Evolutionary conservation across 106 monocot species (phyloP).

Genomic region (Apostasia shenzhenica): DNA sequence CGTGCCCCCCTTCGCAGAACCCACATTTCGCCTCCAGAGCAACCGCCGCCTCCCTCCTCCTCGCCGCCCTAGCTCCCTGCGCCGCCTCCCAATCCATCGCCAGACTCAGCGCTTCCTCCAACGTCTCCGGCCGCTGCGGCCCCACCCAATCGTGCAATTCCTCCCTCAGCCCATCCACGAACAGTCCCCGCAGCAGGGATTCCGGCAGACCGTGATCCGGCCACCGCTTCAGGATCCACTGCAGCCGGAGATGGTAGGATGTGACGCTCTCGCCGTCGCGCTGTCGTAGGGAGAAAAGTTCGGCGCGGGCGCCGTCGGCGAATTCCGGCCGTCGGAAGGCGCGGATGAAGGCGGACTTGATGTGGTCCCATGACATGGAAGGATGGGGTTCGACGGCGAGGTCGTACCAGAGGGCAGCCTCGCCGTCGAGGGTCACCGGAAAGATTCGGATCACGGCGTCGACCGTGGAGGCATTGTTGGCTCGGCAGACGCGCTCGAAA

Average conservation of each 20-base stretch:
- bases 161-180: constrained; percentile 65
- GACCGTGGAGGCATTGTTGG: constrained; percentile 23
- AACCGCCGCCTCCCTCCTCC: constrained; percentile 4
- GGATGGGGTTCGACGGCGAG: constrained; percentile 18
- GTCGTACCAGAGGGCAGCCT: constrained; percentile 56
- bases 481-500: constrained; percentile 36
- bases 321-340: constrained; percentile 12
- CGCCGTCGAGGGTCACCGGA: constrained; percentile 36
- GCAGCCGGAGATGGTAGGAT: constrained; percentile 18
- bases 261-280: constrained; percentile 17
- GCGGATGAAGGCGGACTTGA: constrained; percentile 15
- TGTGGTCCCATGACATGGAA: constrained; percentile 32
- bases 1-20: constrained; percentile 62
- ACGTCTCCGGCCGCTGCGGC: constrained; percentile 38
- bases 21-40: constrained; percentile 24
- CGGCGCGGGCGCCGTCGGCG: constrained; percentile 10
- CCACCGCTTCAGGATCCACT: constrained; percentile 58
- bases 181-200: constrained; percentile 43
- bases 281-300: constrained; percentile 17
- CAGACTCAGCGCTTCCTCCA: constrained; percentile 57
- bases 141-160: constrained; percentile 57
- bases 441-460: constrained; percentile 28
- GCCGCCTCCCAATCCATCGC: constrained; percentile 62
- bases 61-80: constrained; percentile 14
- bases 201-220: constrained; percentile 68